A percentile compares a stretch with the other conserved stretches of the same genome.
phyloP scores from a whole-genome alignment of 2,329 filamentous ascomycete genomes.

The Golovinomyces cichoracearum region DNA sequence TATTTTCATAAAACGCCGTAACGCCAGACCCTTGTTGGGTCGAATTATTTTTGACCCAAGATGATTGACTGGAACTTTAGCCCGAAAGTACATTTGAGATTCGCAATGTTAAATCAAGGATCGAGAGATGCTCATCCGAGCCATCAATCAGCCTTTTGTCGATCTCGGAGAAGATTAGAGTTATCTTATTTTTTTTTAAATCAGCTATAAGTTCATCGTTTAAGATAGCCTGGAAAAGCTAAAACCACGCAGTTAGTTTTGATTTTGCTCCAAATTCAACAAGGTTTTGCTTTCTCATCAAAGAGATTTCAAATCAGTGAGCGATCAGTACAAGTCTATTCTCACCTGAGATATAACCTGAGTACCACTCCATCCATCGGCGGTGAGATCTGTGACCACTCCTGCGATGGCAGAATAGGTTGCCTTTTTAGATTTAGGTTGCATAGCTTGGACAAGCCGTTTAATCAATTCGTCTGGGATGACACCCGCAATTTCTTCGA shows the following conservation, averaged over 20 bases:
- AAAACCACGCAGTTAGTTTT: neutral
- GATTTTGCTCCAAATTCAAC: too few species aligned
- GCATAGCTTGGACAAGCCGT: slow-evolving; percentile 45
- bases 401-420: slow-evolving; percentile 51
- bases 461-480: slow-evolving; percentile 56
- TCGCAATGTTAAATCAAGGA: slow-evolving; percentile 61
- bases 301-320: too few species aligned
- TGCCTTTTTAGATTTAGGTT: slow-evolving; percentile 35
- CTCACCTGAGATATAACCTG: slow-evolving; percentile 60
- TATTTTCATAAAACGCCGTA: too few species aligned
- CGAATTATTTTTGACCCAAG: too few species aligned
- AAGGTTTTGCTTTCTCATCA: too few species aligned
- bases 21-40: too few species aligned
- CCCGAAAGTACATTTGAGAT: slow-evolving; percentile 41
- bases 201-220: slow-evolving; percentile 67
- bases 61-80: neutral
- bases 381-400: slow-evolving; percentile 71
- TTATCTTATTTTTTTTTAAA: slow-evolving; percentile 69
- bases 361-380: slow-evolving; percentile 86
- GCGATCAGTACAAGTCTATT: neutral
- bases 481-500: slow-evolving; percentile 91
- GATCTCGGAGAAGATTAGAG: slow-evolving; percentile 69
- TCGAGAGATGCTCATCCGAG: slow-evolving; percentile 76
- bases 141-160: slow-evolving; percentile 90
- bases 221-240: slow-evolving; percentile 62